Evolutionary conservation across 108 stramenopile genomes (phyloP).

Genomic region (Nitzschia putrida): DNA sequence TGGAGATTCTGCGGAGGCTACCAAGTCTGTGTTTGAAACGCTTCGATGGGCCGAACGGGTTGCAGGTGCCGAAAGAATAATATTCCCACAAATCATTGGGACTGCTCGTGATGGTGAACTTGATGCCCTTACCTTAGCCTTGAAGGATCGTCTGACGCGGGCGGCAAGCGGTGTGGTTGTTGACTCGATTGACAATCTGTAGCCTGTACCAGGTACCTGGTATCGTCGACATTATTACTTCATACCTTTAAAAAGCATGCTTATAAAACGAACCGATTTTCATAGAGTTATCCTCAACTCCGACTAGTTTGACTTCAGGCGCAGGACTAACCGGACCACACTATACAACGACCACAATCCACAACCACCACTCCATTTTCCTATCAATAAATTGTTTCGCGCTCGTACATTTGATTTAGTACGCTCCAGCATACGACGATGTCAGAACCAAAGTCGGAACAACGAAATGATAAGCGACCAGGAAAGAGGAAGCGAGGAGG

Average conservation of each 20-base stretch:
- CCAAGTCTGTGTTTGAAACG: conserved; percentile 73
- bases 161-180: conserved; percentile 85
- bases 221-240: too few species aligned
- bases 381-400: too few species aligned
- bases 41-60: conserved; percentile 89
- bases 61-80: conserved; percentile 54
- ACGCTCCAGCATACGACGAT: background rate
- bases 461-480: background rate
- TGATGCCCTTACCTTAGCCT: conserved; percentile 64
- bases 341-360: too few species aligned
- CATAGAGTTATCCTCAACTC: too few species aligned
- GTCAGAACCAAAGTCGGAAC: background rate
- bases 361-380: too few species aligned
- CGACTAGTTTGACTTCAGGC: too few species aligned
- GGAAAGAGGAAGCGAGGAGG: conserved; percentile 24
- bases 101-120: conserved; percentile 14
- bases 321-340: too few species aligned
- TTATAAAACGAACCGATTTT: too few species aligned
- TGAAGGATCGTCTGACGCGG: conserved; percentile 82
- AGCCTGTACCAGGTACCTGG: too few species aligned
- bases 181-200: conserved; percentile 1
- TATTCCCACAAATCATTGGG: conserved; percentile 63
- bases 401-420: too few species aligned
- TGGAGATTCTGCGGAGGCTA: conserved; percentile 67
- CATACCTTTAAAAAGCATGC: too few species aligned